Conservation (phyloP, 2,329 filamentous ascomycete species). For the Cordyceps cateniannulata region DNA sequence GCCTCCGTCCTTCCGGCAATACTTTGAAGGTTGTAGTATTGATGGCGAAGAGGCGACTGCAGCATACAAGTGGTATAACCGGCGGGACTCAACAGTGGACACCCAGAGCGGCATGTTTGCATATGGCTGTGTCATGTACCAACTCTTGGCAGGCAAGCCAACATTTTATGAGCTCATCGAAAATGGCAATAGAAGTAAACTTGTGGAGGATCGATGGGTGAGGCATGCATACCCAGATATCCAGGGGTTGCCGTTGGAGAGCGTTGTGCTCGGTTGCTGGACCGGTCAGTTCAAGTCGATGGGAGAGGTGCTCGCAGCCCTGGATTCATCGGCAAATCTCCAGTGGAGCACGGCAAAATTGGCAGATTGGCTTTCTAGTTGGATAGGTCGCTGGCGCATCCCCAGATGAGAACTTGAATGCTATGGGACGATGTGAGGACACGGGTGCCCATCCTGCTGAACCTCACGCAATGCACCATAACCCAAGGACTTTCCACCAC, state of each 20-base stretch:
- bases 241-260: background rate
- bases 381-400: too few species aligned
- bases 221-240: background rate
- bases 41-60: background rate
- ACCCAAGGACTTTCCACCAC: too few species aligned
- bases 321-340: background rate
- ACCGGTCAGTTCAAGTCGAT: background rate
- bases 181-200: background rate
- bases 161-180: background rate
- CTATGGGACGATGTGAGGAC: too few species aligned
- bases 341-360: too few species aligned
- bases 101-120: conserved; percentile 4
- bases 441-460: too few species aligned
- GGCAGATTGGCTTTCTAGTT: too few species aligned
- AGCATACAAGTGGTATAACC: conserved; percentile 11
- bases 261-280: background rate
- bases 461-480: too few species aligned
- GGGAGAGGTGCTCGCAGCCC: background rate
- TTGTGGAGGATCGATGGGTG: background rate
- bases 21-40: conserved; percentile 2
- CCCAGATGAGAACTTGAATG: too few species aligned
- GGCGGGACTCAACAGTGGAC: background rate
- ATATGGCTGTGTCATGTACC: conserved; percentile 3
- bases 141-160: conserved; percentile 3
- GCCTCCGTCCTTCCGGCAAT: too few species aligned